phyloP scores from a whole-genome alignment of 139 green algal species.

The Microglena sp. region DNA sequence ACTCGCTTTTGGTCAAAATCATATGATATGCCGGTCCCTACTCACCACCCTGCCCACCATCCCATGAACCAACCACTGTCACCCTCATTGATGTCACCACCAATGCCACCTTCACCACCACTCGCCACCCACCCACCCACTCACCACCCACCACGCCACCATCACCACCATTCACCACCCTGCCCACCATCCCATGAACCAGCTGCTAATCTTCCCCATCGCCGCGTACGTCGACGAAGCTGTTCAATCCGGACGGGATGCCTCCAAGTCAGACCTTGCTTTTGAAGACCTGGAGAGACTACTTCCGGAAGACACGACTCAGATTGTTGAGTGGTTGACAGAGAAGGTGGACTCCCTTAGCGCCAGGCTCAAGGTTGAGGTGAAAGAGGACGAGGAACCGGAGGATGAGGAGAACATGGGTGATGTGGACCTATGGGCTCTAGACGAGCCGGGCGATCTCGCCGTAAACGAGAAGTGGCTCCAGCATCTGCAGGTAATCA shows the following conservation, averaged over 20 bases:
- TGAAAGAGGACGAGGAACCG: slow-evolving; percentile 50
- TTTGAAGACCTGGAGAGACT: slow-evolving; percentile 76
- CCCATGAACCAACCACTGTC: too few species aligned
- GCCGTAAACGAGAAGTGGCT: slow-evolving; percentile 72
- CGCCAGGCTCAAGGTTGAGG: slow-evolving; percentile 54
- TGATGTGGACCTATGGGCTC: slow-evolving; percentile 75
- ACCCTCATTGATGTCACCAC: too few species aligned
- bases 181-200: too few species aligned
- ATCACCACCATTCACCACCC: too few species aligned
- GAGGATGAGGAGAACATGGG: slow-evolving; percentile 63
- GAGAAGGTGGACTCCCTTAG: slow-evolving; percentile 74
- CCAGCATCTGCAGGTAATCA: slow-evolving; percentile 45
- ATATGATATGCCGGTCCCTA: too few species aligned
- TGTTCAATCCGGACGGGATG: slow-evolving; percentile 47
- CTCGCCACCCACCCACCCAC: too few species aligned
- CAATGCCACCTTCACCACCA: too few species aligned
- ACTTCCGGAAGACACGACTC: slow-evolving; percentile 19
- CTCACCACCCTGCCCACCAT: too few species aligned
- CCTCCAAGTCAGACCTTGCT: slow-evolving; percentile 45
- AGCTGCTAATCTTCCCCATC: too few species aligned
- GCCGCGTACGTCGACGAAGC: slow-evolving; percentile 52
- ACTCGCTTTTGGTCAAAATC: too few species aligned
- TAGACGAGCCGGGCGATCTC: slow-evolving; percentile 40
- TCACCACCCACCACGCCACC: too few species aligned
- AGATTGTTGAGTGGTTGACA: slow-evolving; percentile 72